Conservation (phyloP, 192 early-diverging fungal genomes). For the Gorgonomyces haynaldii region DNA sequence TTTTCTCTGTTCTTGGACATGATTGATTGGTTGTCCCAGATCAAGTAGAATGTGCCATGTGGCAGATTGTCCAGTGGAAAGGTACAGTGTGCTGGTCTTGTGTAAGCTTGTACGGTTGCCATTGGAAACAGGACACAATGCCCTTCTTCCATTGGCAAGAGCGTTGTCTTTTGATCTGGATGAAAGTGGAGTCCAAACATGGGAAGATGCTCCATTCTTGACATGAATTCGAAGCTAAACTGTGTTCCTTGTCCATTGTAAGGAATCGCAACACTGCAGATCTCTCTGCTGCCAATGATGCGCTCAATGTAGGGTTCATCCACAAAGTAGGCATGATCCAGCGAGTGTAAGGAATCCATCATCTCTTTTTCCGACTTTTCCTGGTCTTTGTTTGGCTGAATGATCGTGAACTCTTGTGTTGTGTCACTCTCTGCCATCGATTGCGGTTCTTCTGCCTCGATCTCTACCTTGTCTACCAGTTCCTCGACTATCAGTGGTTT, state of each 20-base stretch:
- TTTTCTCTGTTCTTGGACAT: background rate
- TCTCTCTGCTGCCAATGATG: background rate
- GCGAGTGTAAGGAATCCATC: too few relatives aligned
- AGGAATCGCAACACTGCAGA: too few relatives aligned
- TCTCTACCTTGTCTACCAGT: too few relatives aligned
- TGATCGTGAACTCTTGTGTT: too few relatives aligned
- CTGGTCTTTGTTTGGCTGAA: too few relatives aligned
- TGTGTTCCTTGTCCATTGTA: too few relatives aligned
- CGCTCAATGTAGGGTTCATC: background rate
- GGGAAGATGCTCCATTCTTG: background rate
- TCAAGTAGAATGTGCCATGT: constrained; percentile 2
- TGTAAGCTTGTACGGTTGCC: constrained; percentile 1
- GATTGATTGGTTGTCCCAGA: constrained; percentile 3
- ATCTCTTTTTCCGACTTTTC: too few relatives aligned
- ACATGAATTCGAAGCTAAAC: constrained; percentile 2
- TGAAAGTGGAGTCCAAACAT: background rate
- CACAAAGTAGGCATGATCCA: too few relatives aligned
- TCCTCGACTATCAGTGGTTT: too few relatives aligned
- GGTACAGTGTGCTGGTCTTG: background rate
- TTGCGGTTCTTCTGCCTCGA: too few relatives aligned
- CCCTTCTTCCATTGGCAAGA: background rate
- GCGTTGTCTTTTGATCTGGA: background rate
- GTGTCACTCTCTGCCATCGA: too few relatives aligned
- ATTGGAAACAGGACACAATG: background rate
- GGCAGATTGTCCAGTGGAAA: background rate